Evolutionary conservation across 371 early-diverging fungal genomes (phyloP).

Genomic region (Apophysomyces elegans): DNA sequence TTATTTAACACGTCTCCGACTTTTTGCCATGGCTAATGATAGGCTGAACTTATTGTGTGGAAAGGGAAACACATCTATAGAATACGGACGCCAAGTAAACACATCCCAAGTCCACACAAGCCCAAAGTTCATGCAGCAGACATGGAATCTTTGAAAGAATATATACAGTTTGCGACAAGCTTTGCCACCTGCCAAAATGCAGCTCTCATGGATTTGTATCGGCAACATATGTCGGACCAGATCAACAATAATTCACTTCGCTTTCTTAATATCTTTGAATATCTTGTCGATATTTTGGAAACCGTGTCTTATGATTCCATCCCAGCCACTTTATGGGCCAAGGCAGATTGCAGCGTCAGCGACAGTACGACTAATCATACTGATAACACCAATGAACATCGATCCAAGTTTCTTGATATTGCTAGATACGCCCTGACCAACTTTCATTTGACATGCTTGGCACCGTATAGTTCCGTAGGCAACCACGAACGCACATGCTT

Average conservation of each 20-base stretch:
- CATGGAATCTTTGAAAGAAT: background rate
- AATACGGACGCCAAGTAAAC: background rate
- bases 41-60: background rate
- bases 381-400: background rate
- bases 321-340: background rate
- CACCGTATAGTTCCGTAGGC: background rate
- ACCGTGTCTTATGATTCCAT: background rate
- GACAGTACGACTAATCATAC: background rate
- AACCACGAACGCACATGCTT: background rate
- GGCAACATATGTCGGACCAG: background rate
- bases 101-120: background rate
- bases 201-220: background rate
- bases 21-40: background rate
- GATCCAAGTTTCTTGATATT: background rate
- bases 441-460: background rate
- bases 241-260: background rate
- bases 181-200: background rate
- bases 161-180: background rate
- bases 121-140: background rate
- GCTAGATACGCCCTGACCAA: background rate
- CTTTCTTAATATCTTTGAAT: background rate
- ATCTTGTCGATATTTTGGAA: background rate
- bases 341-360: background rate
- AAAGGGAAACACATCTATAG: background rate
- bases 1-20: background rate